Percentiles rank a stretch among this genome's conserved stretches.
phyloP scores from a whole-genome alignment of 768 basidiomycete genomes.

The Xerocomellus chrysenteron region DNA sequence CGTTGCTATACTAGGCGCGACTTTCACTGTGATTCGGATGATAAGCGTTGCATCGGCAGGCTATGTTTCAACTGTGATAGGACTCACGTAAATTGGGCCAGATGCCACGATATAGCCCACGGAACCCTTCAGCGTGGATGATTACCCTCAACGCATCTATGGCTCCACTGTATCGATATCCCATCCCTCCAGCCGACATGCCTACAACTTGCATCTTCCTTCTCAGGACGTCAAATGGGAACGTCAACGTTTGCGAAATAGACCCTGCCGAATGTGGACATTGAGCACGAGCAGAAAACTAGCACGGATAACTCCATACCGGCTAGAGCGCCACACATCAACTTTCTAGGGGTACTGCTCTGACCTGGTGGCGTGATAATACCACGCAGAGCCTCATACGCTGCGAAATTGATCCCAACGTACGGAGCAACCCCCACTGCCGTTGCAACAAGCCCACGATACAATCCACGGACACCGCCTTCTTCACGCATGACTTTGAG shows the following conservation, averaged over 20 bases:
- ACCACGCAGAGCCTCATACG: conserved; percentile 82
- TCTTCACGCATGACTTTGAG: conserved; percentile 88
- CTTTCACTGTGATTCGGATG: conserved; percentile 60
- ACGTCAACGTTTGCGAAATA: conserved; percentile 91
- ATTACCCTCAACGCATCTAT: conserved; percentile 73
- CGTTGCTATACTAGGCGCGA: conserved; percentile 87
- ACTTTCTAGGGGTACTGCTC: conserved; percentile 62
- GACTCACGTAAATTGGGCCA: conserved; percentile 85
- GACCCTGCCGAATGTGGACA: conserved; percentile 48
- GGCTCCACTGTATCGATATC: conserved; percentile 76
- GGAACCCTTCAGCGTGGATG: conserved; percentile 68
- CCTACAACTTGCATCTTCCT: conserved; percentile 96
- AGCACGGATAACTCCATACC: conserved; percentile 42
- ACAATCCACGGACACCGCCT: conserved; percentile 83
- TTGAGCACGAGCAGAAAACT: conserved; percentile 4
- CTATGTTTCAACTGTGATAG: conserved; percentile 1
- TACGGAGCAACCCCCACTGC: conserved; percentile 89
- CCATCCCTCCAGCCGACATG: conserved; percentile 58
- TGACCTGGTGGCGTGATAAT: conserved; percentile 81
- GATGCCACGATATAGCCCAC: conserved; percentile 79
- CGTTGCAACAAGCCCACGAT: conserved; percentile 83
- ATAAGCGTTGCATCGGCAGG: conserved; percentile 5
- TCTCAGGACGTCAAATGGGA: conserved; percentile 92
- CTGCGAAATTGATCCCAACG: conserved; percentile 90
- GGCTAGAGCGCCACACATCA: conserved; percentile 84